phyloP scores from a whole-genome alignment of 148 eudicot genomes.

The Arctostaphylos glauca region DNA sequence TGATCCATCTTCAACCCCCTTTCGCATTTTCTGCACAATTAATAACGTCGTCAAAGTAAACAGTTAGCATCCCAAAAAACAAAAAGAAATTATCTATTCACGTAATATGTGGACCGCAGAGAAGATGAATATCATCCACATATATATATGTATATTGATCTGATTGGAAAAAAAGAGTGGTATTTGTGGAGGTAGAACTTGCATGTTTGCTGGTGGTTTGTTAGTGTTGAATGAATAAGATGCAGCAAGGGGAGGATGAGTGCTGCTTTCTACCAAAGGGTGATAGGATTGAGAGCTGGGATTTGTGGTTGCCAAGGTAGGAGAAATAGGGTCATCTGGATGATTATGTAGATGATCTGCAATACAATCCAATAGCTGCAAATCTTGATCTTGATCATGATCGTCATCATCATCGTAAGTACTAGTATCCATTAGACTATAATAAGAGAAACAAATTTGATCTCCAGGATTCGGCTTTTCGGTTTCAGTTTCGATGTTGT shows the following conservation, averaged over 20 bases:
- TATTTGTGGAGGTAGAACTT: not conserved
- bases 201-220: conserved; percentile 9
- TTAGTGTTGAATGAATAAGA: conserved; percentile 1
- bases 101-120: too few relatives aligned
- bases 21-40: not conserved
- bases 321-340: not conserved
- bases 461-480: not conserved
- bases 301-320: not conserved
- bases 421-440: not conserved
- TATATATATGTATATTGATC: too few relatives aligned
- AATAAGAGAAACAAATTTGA: not conserved
- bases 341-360: not conserved
- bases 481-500: not conserved
- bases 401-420: not conserved
- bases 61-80: not conserved
- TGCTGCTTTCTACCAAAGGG: not conserved
- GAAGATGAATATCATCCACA: too few relatives aligned
- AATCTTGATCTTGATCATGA: not conserved
- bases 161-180: too few relatives aligned
- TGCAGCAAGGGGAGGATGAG: not conserved
- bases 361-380: not conserved
- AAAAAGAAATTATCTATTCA: too few relatives aligned
- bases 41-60: not conserved
- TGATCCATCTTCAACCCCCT: conserved; percentile 9
- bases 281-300: not conserved